Conservation (phyloP, 2,329 filamentous ascomycete species). For the Sphaerulina musiva region DNA sequence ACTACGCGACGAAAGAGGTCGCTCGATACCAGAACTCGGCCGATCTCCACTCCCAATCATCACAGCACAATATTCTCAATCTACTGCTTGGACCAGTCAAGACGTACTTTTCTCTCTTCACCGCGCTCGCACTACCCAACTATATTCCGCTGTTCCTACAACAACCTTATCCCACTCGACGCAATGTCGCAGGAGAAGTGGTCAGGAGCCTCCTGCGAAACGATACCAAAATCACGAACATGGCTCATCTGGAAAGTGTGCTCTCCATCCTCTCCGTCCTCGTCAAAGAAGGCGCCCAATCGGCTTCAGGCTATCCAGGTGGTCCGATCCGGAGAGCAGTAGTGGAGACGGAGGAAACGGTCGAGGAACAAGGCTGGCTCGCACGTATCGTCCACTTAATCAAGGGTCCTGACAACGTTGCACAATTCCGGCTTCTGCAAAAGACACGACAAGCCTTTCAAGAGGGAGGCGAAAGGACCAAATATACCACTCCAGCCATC, state of each 20-base stretch:
- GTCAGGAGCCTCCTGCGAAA: constrained; percentile 75
- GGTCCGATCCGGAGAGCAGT: constrained; percentile 66
- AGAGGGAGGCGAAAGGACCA: constrained; percentile 90
- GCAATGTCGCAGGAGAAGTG: constrained; percentile 85
- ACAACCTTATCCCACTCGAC: constrained; percentile 85
- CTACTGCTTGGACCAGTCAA: constrained; percentile 86
- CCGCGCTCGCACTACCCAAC: constrained; percentile 84
- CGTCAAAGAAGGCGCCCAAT: constrained; percentile 84
- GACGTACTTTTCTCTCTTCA: constrained; percentile 89
- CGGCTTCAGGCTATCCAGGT: constrained; percentile 74
- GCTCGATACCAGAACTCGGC: constrained; percentile 85
- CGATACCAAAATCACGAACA: constrained; percentile 69
- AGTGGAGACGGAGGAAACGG: constrained; percentile 88
- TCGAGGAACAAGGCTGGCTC: constrained; percentile 97
- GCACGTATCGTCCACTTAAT: constrained; percentile 87
- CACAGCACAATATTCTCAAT: constrained; percentile 81
- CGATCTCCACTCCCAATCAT: constrained; percentile 81
- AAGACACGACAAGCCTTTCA: constrained; percentile 77
- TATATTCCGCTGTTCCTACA: constrained; percentile 85
- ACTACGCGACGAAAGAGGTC: constrained; percentile 81
- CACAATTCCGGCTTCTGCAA: constrained; percentile 83
- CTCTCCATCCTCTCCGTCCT: constrained; percentile 83
- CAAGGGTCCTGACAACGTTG: constrained; percentile 77
- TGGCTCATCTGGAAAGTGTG: constrained; percentile 77
- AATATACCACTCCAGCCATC: constrained; percentile 88